These are phyloP conservation scores for Oropetium thomaeum DNA, from an alignment of 176 grass and related monocot species.

Conservation along the genomic window DNA sequence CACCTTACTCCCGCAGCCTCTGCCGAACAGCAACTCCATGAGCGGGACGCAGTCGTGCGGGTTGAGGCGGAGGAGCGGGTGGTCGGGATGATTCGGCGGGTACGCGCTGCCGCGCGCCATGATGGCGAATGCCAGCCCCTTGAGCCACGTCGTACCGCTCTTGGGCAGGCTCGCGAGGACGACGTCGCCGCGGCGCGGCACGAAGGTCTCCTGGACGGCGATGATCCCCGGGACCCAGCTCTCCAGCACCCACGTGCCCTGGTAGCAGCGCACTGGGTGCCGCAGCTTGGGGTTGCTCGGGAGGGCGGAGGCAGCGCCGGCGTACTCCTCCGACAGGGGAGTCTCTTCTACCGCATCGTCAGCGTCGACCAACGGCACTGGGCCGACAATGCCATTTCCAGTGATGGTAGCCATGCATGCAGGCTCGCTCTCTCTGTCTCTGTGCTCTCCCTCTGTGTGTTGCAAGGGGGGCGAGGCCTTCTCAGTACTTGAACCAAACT, in stretches of 20 bases:
- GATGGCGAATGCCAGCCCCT: not conserved
- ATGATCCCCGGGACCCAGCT: too few species aligned
- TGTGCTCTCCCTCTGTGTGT: too few species aligned
- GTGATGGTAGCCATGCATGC: not conserved
- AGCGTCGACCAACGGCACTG: not conserved
- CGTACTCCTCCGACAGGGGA: not conserved
- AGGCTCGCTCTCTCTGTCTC: too few species aligned
- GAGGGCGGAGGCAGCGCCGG: not conserved
- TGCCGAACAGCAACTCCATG: not conserved
- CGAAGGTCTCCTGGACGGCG: too few species aligned
- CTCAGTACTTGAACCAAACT: too few species aligned
- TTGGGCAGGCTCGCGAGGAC: constrained; percentile 5
- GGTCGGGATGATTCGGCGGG: too few species aligned
- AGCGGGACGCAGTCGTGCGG: constrained; percentile 21
- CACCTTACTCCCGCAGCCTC: not conserved
- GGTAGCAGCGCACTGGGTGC: not conserved
- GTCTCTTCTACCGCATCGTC: not conserved
- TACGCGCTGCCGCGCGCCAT: too few species aligned
- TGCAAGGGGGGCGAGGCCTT: too few species aligned
- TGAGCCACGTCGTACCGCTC: constrained; percentile 5
- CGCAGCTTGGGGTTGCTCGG: not conserved
- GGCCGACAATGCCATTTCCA: not conserved
- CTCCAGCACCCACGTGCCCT: too few species aligned
- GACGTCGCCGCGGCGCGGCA: not conserved
- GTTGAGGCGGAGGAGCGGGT: too few species aligned